Conservation (phyloP, 805 yeast genomes). For the Saccharomycopsis olivae region DNA sequence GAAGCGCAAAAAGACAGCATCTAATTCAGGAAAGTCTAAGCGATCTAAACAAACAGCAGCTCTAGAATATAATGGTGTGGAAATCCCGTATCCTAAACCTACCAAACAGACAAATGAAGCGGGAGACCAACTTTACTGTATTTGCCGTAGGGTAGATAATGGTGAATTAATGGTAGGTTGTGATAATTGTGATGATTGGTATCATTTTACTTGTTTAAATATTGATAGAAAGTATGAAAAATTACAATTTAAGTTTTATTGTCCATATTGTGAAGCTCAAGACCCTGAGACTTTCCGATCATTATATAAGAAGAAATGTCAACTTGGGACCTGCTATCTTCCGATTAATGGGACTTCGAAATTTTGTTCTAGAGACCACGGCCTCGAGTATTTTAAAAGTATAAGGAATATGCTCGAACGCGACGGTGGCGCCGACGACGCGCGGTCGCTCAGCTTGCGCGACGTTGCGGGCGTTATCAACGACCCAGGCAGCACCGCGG, state of each 20-base stretch:
- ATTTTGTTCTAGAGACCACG: conserved; percentile 71
- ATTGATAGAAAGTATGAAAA: conserved; percentile 39
- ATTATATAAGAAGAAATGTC: conserved; percentile 69
- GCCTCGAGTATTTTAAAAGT: conserved; percentile 30
- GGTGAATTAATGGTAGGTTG: conserved; percentile 89
- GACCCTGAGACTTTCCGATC: conserved; percentile 40
- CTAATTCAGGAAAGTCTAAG: background rate
- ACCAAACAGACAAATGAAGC: conserved; percentile 1
- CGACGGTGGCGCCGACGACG: background rate
- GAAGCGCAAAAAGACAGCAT: background rate
- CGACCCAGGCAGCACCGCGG: no score
- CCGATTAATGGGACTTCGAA: conserved; percentile 48
- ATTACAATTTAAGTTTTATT: conserved; percentile 54
- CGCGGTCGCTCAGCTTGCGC: background rate
- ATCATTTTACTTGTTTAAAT: conserved; percentile 70
- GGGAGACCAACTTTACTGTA: conserved; percentile 41
- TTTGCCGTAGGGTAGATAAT: conserved; percentile 68
- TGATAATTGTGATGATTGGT: conserved; percentile 95
- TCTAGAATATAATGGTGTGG: conserved; percentile 2
- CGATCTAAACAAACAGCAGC: background rate
- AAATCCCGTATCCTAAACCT: conserved; percentile 17
- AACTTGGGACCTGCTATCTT: conserved; percentile 43
- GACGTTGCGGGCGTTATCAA: background rate
- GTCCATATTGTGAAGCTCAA: conserved; percentile 56
- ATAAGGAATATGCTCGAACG: conserved; percentile 19